Percentiles rank a stretch among this genome's conserved stretches.
These are phyloP conservation scores for Eucalyptus caleyi DNA, from an alignment of 345 rosid species.

Conservation along the genomic window DNA sequence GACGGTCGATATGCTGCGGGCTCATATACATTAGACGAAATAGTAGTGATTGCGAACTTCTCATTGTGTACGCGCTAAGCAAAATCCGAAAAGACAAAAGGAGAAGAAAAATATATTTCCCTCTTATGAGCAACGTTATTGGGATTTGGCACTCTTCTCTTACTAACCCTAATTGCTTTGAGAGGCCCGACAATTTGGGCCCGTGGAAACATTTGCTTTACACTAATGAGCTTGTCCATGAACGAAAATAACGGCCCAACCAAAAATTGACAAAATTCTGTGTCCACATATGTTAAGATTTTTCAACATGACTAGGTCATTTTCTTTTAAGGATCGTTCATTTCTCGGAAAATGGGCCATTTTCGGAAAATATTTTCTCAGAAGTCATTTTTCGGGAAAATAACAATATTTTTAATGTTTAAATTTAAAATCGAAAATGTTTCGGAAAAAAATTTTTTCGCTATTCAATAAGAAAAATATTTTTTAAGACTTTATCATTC, in stretches of 20 bases:
- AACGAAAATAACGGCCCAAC: neutral
- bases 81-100: neutral
- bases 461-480: too few species aligned
- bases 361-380: too few species aligned
- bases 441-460: too few species aligned
- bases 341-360: too few species aligned
- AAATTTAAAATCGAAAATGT: too few species aligned
- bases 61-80: neutral
- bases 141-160: neutral
- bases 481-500: too few species aligned
- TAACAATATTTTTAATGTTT: too few species aligned
- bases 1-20: neutral
- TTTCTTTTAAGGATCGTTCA: neutral
- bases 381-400: too few species aligned
- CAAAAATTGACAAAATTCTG: neutral
- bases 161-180: neutral
- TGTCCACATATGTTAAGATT: neutral
- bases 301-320: neutral
- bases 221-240: neutral
- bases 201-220: neutral
- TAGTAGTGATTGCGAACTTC: neutral
- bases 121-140: neutral
- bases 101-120: neutral
- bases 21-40: neutral
- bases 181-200: neutral